Conservation (phyloP, 768 basidiomycete genomes). For the Stropharia rugosoannulata region DNA sequence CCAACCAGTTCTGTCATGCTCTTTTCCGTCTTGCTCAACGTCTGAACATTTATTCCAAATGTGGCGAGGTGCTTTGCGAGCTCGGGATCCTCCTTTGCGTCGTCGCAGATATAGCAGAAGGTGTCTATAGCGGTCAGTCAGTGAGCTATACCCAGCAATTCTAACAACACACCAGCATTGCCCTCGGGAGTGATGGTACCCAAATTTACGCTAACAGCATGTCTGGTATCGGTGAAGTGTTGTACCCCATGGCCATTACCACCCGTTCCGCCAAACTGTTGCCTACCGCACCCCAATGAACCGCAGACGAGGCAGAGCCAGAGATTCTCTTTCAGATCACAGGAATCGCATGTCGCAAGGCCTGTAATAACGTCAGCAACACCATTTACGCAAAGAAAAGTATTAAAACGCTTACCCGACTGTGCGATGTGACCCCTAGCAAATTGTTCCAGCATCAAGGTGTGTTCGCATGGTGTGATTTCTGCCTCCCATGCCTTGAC, state of each 20-base stretch:
- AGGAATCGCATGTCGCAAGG: constrained; percentile 77
- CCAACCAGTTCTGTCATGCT: constrained; percentile 92
- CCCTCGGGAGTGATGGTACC: constrained; percentile 98
- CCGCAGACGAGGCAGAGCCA: constrained; percentile 97
- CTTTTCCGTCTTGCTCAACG: constrained; percentile 90
- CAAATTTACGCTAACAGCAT: constrained; percentile 86
- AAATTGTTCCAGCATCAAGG: constrained; percentile 43
- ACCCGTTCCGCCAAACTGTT: constrained; percentile 75
- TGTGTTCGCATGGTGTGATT: constrained; percentile 83
- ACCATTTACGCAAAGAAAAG: background rate
- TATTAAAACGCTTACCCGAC: constrained; percentile 41
- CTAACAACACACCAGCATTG: constrained; percentile 61
- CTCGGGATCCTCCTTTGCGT: constrained; percentile 76
- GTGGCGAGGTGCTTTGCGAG: constrained; percentile 68
- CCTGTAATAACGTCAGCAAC: constrained; percentile 37
- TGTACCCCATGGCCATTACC: constrained; percentile 90
- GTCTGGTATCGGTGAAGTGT: constrained; percentile 72
- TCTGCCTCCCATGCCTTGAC: constrained; percentile 99
- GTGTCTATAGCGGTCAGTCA: constrained; percentile 54
- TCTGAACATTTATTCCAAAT: constrained; percentile 86
- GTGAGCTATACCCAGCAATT: background rate
- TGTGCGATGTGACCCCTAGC: constrained; percentile 47
- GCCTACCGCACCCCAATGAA: constrained; percentile 82
- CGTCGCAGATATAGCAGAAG: constrained; percentile 92
- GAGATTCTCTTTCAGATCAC: constrained; percentile 86